Base-by-base conservation (phyloP, 2,329 filamentous ascomycete genomes). In the Beauveria scarabaeidicola region DNA sequence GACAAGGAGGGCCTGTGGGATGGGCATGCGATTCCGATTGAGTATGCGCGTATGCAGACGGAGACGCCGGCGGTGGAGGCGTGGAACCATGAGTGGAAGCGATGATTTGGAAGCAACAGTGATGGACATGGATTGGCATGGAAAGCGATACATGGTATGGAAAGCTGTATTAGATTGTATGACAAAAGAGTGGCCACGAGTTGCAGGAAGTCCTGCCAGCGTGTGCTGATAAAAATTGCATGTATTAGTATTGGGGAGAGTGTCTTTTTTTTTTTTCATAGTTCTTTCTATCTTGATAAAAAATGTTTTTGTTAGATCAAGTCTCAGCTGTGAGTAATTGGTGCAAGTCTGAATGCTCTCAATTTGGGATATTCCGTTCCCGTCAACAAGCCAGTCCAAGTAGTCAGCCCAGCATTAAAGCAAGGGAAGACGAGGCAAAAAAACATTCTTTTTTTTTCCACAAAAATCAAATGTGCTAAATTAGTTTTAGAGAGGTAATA, bases 71-170 rank as follows among this genome's bases (percentile, higher is more conserved):
- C 80, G 0, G 81, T 80, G 69, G 84, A 87, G 65, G 84, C 90
- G n/a, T 99, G 93, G 91, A 94, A 97, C 76, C 86, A 96, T 75
- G 87, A 78, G 13, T 99, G 94, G 94, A 96, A 86, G 78, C 83
- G 87, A 74, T 78, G 69, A 67, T 67, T 3, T 47, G 32, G 19
- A 0, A 32, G 8, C 41, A 1, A 4, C 6, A 41, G 0, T 38
- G 9, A 23, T 36, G 13, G 32, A 15, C 13, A 36, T 15, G 32
- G 32, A 36, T 36, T 32, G 29, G 29, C 10, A 32, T 32, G 29
- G 29, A 32, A 32, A 32, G 29, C 29, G 3, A 11, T 10, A 32
- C 11, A 29, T 29, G 8, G 27, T 29, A 13, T 32, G 27, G n/a
- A 41, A 58, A 15, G 3, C 23, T 48, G 52, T 7, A 13, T 41